These are phyloP conservation scores for Mycogone perniciosa DNA, from an alignment of 2,329 filamentous ascomycete genomes.

Conservation along the genomic window DNA sequence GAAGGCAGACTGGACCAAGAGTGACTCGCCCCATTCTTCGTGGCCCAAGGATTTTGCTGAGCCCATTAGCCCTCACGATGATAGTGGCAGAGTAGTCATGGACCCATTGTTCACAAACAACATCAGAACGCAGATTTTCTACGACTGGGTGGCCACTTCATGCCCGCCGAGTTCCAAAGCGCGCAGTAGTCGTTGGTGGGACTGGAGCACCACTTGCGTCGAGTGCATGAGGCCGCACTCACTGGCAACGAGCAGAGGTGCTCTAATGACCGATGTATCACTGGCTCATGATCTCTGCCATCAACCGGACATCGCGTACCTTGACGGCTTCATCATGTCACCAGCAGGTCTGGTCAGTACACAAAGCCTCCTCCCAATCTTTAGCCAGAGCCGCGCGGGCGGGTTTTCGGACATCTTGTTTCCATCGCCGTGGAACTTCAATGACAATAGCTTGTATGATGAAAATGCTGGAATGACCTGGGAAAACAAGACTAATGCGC, in stretches of 20 bases:
- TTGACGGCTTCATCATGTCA: constrained; percentile 46
- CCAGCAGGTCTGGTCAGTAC: constrained; percentile 47
- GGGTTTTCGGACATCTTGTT: constrained; percentile 49
- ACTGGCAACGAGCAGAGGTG: constrained; percentile 22
- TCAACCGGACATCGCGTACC: constrained; percentile 40
- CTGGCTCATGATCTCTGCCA: constrained; percentile 47
- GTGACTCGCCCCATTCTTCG: not conserved
- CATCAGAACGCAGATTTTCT: constrained; percentile 26
- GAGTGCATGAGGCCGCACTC: constrained; percentile 32
- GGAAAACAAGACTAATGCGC: constrained; percentile 40
- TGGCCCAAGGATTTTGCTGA: constrained; percentile 17
- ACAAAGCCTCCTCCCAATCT: constrained; percentile 45
- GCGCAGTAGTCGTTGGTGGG: constrained; percentile 34
- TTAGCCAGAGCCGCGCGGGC: constrained; percentile 48
- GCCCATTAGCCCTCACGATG: not conserved
- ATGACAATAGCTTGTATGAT: constrained; percentile 49
- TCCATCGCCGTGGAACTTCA: constrained; percentile 51
- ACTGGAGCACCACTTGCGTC: constrained; percentile 28
- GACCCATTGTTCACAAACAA: constrained; percentile 16
- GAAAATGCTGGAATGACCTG: constrained; percentile 40
- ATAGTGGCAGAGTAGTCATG: not conserved
- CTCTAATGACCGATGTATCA: constrained; percentile 48
- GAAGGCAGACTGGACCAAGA: constrained; percentile 1
- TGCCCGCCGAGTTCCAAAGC: constrained; percentile 44
- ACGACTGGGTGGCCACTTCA: constrained; percentile 30